Evolutionary conservation across 371 early-diverging fungal genomes (phyloP), one percentile per base, ranked within the genome.

Genomic region (Nosema muscidifuracis): DNA sequence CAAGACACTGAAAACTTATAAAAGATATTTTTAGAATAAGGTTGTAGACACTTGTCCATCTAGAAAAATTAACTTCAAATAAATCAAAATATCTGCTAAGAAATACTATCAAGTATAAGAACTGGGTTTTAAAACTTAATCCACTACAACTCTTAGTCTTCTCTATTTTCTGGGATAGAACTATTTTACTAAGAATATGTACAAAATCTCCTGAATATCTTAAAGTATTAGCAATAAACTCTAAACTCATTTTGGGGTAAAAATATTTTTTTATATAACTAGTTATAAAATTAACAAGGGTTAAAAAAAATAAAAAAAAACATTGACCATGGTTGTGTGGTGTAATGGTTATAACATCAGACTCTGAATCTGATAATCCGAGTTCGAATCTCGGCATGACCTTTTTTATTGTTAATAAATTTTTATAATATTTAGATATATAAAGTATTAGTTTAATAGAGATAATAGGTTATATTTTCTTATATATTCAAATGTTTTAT

Each of bases 91-190:
- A 99, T 66, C 99, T 90, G n/a, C 91, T 87, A 63, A 87, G 65
- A 82, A 94, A 99, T 1, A 96, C 95, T 24, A 89, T 67, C 2
- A 92, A 83, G 77, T 95, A 95, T n/a, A 99, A 84, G 0, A 87
- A 81, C 83, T 99, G 97, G 0, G 95, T 88, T 82, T 96, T 97
- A 85, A 93, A 90, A 13, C 93, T 93, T 47, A 99, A 91, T 24
- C 98, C 96, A 88, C 82, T 61, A 75, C 75, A 71, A 7, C 70
- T 69, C 42, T 63, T 75, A 30, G 82, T 82, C 50, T 62, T 76
- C 33, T 73, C 61, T 42, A 84, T 79, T 64, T 82, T 84, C n/a
- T 74, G 57, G 20, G 67, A 42, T 0, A 84, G 57, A 26, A 79
- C 57, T 18, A 71, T 34, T 64, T 81, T 78, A n/a, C 76, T 65